A percentile compares a stretch with the other conserved stretches of the same genome.
Conservation (phyloP, 2,329 filamentous ascomycete genomes). For the Penicillium sp. region DNA sequence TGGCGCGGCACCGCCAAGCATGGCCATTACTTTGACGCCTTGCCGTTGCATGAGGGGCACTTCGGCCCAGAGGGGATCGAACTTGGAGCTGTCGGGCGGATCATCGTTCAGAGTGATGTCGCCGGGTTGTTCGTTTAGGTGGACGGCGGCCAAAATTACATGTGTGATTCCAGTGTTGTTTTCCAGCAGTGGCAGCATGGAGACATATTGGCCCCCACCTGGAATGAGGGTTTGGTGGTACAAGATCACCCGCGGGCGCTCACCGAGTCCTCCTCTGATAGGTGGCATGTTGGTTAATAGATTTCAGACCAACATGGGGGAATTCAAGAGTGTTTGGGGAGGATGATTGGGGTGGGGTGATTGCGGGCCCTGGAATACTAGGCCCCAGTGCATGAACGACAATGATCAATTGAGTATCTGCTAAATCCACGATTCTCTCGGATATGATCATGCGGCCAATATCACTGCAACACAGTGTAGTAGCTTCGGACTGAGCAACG, state of each 20-base stretch:
- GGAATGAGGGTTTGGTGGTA: constrained; percentile 69
- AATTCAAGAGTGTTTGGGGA: neutral
- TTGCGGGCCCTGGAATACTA: neutral
- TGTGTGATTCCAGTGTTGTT: constrained; percentile 70
- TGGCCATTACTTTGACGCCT: constrained; percentile 78
- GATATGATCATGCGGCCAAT: neutral
- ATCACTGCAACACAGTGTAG: constrained; percentile 4
- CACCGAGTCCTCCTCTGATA: constrained; percentile 26
- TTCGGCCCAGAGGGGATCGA: constrained; percentile 76
- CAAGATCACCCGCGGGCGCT: constrained; percentile 42
- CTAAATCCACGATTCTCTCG: neutral
- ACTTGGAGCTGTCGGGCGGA: constrained; percentile 66
- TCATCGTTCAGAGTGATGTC: constrained; percentile 81
- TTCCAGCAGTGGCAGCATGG: constrained; percentile 62
- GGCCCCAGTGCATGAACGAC: neutral
- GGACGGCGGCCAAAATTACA: constrained; percentile 82
- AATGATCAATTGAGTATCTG: neutral
- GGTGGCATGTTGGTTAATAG: constrained; percentile 39
- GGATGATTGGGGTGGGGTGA: neutral
- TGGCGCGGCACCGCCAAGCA: constrained; percentile 82
- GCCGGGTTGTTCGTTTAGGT: constrained; percentile 70
- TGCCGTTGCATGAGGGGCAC: constrained; percentile 68
- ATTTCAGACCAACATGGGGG: neutral
- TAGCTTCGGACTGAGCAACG: neutral
- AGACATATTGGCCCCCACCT: constrained; percentile 56